Percentiles rank a stretch among this genome's conserved stretches.
These are phyloP conservation scores for Fistulinella staudtii DNA, from an alignment of 1,284 basidiomycete genomes.

Conservation along the genomic window DNA sequence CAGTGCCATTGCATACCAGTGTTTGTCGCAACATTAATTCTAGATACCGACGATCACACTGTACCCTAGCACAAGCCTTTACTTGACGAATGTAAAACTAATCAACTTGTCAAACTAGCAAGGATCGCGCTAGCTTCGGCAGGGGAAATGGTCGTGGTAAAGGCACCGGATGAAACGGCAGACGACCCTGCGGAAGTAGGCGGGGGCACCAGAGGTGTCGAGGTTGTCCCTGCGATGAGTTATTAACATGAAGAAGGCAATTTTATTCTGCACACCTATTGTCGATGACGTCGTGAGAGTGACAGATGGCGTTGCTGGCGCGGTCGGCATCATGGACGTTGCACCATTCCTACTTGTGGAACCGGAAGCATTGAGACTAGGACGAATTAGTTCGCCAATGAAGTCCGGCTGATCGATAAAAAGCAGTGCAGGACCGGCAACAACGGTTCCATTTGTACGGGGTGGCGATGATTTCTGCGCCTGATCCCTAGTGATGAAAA, in stretches of 20 bases:
- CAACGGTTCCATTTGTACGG: constrained; percentile 32
- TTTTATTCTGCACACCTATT: constrained; percentile 31
- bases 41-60: no score
- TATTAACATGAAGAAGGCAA: neutral
- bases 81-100: constrained; percentile 4
- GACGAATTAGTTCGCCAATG: constrained; percentile 46
- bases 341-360: neutral
- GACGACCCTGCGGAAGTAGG: constrained; percentile 8
- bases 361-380: constrained; percentile 8
- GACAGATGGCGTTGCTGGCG: constrained; percentile 17
- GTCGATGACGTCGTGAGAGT: constrained; percentile 44
- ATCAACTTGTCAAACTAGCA: constrained; percentile 4
- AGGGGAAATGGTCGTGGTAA: constrained; percentile 12
- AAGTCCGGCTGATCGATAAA: constrained; percentile 56
- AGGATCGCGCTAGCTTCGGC: constrained; percentile 16
- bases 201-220: constrained; percentile 3
- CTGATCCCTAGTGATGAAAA: constrained; percentile 64
- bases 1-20: constrained; percentile 1
- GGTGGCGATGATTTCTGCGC: constrained; percentile 35
- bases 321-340: constrained; percentile 3
- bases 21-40: no score
- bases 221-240: constrained; percentile 1
- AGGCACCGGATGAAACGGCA: neutral
- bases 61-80: constrained; percentile 4
- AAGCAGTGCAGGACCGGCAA: constrained; percentile 69